Evolutionary conservation across 1,139 yeast species (phyloP), one percentile per base, ranked within the genome.

Genomic region (Yamadazyma mexicana): DNA sequence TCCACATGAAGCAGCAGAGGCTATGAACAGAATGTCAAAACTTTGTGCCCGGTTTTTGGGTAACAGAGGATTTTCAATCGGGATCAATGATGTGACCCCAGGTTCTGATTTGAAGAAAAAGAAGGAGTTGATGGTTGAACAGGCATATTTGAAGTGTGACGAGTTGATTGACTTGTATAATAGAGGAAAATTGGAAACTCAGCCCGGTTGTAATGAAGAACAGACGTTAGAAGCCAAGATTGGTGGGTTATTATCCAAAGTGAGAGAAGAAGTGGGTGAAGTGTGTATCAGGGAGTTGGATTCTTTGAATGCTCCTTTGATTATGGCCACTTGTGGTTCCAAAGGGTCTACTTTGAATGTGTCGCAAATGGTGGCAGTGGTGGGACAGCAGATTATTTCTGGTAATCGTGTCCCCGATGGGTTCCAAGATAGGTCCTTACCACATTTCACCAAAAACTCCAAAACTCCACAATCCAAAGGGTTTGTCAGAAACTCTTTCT

Each of bases 331-430:
- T 1, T 92, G 98, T 77, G 99, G 99, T 52, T 92, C 98, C 36
- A 94, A 94, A 64, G 99, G 98, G 64, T 92, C 98, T 31, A 89
- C 97, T 0, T 78, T 94, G 50, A 94, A 94, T 63, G 98, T 94
- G 33, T 92, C 98, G 9, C 99, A 94, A 69, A 94, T 94, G 99
- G 98, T 94, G 75, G 98, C 99, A 0, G 97, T 94, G 61, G 99
- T 94, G 36, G 99, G 99, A 43, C 99, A 94, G 67, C 99, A 94
- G 64, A 94, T 94, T 71, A 94, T 94, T 54, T 83, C 96, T 4
- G 99, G 99, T 64, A 87, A 87, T 59, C 96, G 99, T 77, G 98
- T 94, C 50, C 98, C 98, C 16, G 96, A 94, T 75, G 99, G 99
- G 20, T 94, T 94, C 75, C 98, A 94, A 64, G 98, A 94, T 65